phyloP scores from a whole-genome alignment of 2,329 filamentous ascomycete genomes.

The Anthostomella pinea region DNA sequence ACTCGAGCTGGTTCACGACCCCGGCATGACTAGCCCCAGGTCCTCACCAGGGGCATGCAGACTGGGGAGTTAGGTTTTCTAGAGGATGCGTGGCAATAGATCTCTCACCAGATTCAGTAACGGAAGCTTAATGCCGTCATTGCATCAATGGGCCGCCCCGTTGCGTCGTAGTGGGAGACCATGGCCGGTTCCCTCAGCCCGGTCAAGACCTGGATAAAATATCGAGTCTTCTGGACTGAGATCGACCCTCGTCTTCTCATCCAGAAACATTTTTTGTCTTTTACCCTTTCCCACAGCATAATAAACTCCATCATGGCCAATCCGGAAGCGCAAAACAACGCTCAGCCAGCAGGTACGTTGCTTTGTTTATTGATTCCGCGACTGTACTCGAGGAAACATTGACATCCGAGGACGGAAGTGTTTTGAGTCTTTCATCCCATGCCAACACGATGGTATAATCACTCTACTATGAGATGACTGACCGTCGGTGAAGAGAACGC shows the following conservation, averaged over 20 bases:
- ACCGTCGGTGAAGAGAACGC: too few species aligned
- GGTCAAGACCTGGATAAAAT: conserved; percentile 17
- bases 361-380: conserved; percentile 9
- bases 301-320: conserved; percentile 18
- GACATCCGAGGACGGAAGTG: conserved; percentile 14
- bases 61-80: too few species aligned
- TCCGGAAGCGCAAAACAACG: conserved; percentile 17
- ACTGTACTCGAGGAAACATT: conserved; percentile 18
- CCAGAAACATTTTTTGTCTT: conserved; percentile 20
- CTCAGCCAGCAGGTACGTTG: conserved; percentile 24
- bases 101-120: too few species aligned
- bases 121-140: too few species aligned
- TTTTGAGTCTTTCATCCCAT: conserved; percentile 17
- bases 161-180: conserved; percentile 13
- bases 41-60: too few species aligned
- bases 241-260: conserved; percentile 17
- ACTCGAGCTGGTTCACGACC: too few species aligned
- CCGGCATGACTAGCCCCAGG: too few species aligned
- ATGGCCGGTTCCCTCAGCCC: conserved; percentile 20
- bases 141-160: not conserved
- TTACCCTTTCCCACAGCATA: conserved; percentile 12
- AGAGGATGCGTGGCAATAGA: too few species aligned
- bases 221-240: conserved; percentile 18
- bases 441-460: conserved; percentile 7
- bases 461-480: conserved; percentile 2